Conservation (phyloP, 345 rosid genomes). For the Eucalyptus curtisii region DNA sequence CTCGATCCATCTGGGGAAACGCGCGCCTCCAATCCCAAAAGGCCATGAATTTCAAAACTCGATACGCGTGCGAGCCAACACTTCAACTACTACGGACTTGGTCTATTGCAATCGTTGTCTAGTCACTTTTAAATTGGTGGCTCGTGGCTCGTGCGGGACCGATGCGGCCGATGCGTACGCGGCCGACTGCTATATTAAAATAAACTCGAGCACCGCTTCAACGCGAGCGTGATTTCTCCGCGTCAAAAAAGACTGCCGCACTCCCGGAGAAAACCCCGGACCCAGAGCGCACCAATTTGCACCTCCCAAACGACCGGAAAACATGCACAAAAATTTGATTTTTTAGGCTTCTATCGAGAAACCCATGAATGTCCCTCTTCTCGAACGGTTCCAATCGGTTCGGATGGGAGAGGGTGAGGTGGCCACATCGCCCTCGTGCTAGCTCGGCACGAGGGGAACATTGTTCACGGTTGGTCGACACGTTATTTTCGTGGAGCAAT, state of each 20-base stretch:
- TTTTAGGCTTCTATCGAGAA: background rate
- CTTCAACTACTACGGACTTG: background rate
- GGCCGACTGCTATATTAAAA: background rate
- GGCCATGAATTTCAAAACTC: background rate
- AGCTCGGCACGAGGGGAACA: background rate
- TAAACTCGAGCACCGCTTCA: background rate
- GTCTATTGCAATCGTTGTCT: background rate
- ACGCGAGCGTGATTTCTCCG: background rate
- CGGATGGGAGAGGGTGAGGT: rapidly evolving
- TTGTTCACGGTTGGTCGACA: background rate
- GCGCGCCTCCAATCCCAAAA: background rate
- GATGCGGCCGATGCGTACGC: background rate
- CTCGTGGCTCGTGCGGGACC: background rate
- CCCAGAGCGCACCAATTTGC: background rate
- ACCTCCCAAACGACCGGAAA: background rate
- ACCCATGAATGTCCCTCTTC: background rate
- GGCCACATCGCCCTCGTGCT: background rate
- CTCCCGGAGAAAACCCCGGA: background rate
- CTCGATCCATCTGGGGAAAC: too few species aligned
- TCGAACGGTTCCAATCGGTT: background rate
- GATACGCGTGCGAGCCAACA: background rate
- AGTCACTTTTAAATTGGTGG: background rate
- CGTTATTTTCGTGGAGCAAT: background rate
- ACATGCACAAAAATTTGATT: background rate
- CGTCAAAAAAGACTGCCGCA: background rate